Base-by-base conservation (phyloP, 352 stramenopile genomes). In the Pythium scleroteichum region DNA sequence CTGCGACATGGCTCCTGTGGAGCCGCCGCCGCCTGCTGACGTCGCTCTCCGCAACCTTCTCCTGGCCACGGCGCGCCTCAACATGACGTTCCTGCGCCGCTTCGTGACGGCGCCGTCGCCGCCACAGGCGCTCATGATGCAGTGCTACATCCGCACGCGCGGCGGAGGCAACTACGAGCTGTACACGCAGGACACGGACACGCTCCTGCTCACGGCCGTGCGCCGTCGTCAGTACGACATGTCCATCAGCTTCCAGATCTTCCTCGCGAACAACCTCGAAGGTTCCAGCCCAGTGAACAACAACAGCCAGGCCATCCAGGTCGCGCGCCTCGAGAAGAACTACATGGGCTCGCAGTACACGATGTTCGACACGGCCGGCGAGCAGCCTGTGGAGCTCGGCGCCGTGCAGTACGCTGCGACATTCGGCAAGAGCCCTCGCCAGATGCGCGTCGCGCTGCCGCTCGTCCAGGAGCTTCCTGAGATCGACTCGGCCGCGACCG, bases 281-380 rank as follows among this genome's bases (percentile, higher is more conserved):
- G 20, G 27, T 33, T 57, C 53, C 7, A 45, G 27, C 39, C 59
- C 53, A 60, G 62, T 45, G 2, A 29, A 44, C 46, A 64, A 62
- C 6, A 60, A 42, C n/a, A 66, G 62, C 49, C 46, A 60, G 46
- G 49, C 62, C 6, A 64, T 82, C 26, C 82, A 86, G 26, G 79
- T 94, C 35, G 85, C 80, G 17, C 70, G 85, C 24, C 67, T 94
- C n/a, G 85, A 94, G 64, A 91, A 91, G 69, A 94, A 94, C 66
- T 94, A 92, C 71, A 91, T 94, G 79, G 85, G 85, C 17, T 92
- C 82, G 17, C 85, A 94, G 79, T 94, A 94, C 78, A 92, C 82
- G 3, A 88, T 94, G 73, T 86, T 79, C 54, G 78, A 90, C 62
- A 92, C 76, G 42, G 82, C 70, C 0, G 72, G 77, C 10, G 76